Base-by-base conservation (phyloP, 495 filamentous ascomycete genomes). In the Penicillium argentinense region DNA sequence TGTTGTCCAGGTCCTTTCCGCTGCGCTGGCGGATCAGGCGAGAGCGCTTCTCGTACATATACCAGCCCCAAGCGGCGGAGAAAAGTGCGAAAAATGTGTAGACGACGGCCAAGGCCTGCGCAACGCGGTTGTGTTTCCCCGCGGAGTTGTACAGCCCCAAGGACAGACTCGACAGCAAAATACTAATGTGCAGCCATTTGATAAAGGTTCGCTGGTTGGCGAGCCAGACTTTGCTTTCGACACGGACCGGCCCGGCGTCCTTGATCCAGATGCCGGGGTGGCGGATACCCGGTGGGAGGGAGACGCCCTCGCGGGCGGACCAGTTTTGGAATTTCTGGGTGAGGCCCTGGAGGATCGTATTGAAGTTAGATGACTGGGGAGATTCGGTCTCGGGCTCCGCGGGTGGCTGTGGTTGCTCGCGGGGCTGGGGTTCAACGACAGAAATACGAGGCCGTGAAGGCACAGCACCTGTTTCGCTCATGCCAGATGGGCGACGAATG, bases 141-240 rank as follows among this genome's bases (percentile, higher is more conserved):
- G 91, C 86, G 0, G 93, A 89, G 57, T 91, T 93, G 67, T 91
- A 96, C 23, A 98, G 70, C 29, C 84, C 88, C 18, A 98, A 71
- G 3, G 88, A 87, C 22, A 98, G 66, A 18, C 81, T 82, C 8
- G 89, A 90, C 6, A 97, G 80, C 21, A 97, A 75, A 18, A 98
- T 77, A 42, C 81, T 85, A 53, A 97, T 87, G 60, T 97, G 91
- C 66, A 96, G 86, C 93, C 93, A 98, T 63, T 96, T 96, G 64
- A 98, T 82, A 58, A 96, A 98, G 0, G 93, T 98, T 34, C 93
- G 82, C 70, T 98, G 89, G 63, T 98, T 98, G 38, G 93, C 93
- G 25, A 98, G 86, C 91, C 93, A 98, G 5, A 98, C 92, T 68
- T 98, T 98, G 29, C 88, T 88, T 67, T 98, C 93, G 28, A 98